Evolutionary conservation across 352 stramenopile genomes (phyloP), one percentile per base, ranked within the genome.

Genomic region (Pythium vanterpoolii): DNA sequence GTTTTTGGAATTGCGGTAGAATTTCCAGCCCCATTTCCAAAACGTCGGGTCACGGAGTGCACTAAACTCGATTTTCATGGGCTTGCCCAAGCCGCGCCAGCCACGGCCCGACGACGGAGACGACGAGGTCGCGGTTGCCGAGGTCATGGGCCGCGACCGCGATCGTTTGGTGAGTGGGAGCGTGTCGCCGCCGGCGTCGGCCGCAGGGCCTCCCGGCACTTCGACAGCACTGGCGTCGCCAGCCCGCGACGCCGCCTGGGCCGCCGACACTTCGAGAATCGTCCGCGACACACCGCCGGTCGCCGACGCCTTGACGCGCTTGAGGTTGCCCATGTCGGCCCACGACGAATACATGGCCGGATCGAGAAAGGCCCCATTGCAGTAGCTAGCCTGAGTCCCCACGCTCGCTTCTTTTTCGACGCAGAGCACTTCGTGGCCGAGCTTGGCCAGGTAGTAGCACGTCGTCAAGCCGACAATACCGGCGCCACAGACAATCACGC

Each of bases 1-100:
- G 57, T 65, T 90, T 62, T 89, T 93, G 30, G 73, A 86, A 60
- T 91, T 93, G 64, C 83, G 79, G 71, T 87, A 87, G 56, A 93
- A 95, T 54, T 92, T 82, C 38, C 87, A 72, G 14, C 86, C 86
- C 86, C 86, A 95, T 56, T 90, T 90, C 86, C 86, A 95, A 56
- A 93, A 93, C 56, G 83, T 83, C 40, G 86, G 79, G 62, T 95
- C 86, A 23, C 80, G 62, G 36, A 91, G 66, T n/a, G 86, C 83
- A 5, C 76, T 87, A 60, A 91, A 82, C 66, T 95, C 86, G 34
- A 95, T 79, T 47, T 89, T 87, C 67, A 95, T 89, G 52, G 81
- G 83, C 62, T 92, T 95, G 34, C 86, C 76, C 61, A 72, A n/a
- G 46, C 47, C 24, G 10, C 56, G 10, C 70, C 64, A 52, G 44